Evolutionary conservation across 331 rosid genomes (phyloP), one percentile per base, ranked within the genome.

Genomic region (Acacia concinna): DNA sequence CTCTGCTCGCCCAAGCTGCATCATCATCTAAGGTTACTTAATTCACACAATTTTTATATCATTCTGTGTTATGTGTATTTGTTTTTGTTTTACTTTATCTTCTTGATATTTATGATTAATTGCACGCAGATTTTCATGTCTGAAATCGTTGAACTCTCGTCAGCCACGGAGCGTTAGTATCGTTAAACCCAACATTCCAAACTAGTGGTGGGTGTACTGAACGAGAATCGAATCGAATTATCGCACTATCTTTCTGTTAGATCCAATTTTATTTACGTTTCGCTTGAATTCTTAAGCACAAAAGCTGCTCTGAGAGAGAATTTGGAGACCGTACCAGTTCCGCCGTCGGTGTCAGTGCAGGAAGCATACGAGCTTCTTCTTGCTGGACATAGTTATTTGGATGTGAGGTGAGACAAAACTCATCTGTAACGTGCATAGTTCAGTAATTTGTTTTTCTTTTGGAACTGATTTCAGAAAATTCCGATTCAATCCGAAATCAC

Each of bases 341-440:
- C 96, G 20, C 85, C 93, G 43, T 95, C 98, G 3, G 98, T 93
- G 62, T 97, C 98, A 0, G 94, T 95, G 71, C 97, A 94, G 28
- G 91, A 91, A 15, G 99, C 98, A 1, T 84, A 84, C 38, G 98
- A 93, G 74, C 97, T 95, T 75, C 85, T 87, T 80, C 96, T 86
- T n/a, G 99, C 99, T 54, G 98, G 99, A 21, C 94, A 93, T 72
- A 86, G 88, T 12, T 95, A 87, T 82, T 86, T 95, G 83, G 99
- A 93, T 78, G 98, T 95, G 21, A 91, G 98, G 98, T 90, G 17
- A 13, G 67, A 12, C 30, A 68, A 41, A 27, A 18, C 34, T 34
- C 17, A 14, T 10, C 8, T 1, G 35, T 49, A 9, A 25, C 35
- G 32, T 23, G 31, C 34, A 3, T 3, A 47, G 20, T 35, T 66